phyloP scores from a whole-genome alignment of 2,329 filamentous ascomycete genomes.

The Biscogniauxia mediterranea region DNA sequence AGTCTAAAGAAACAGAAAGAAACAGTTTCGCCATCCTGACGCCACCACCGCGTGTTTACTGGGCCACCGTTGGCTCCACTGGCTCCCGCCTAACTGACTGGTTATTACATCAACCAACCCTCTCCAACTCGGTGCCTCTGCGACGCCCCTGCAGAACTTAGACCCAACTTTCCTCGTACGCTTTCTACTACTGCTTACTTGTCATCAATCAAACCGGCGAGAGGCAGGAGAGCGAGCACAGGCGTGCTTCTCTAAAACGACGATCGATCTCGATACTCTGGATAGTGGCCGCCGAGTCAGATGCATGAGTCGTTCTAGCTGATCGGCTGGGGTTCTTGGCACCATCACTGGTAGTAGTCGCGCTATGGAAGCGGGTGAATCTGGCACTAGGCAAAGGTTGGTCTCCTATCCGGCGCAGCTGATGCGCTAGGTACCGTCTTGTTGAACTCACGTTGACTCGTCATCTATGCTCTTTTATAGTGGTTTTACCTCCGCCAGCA shows the following conservation, averaged over 20 bases:
- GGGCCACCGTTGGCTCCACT: constrained; percentile 12
- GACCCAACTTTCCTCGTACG: constrained; percentile 13
- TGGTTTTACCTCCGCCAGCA: constrained; percentile 31
- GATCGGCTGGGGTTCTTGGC: constrained; percentile 33
- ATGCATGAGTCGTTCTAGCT: constrained; percentile 33
- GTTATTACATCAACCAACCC: constrained; percentile 13
- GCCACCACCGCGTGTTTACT: constrained; percentile 20
- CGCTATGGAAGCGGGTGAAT: constrained; percentile 38
- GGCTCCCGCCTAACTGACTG: constrained; percentile 19
- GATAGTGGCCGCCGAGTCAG: constrained; percentile 26
- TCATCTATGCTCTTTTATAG: constrained; percentile 23
- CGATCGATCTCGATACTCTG: constrained; percentile 13
- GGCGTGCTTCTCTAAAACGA: constrained; percentile 12
- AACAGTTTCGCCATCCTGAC: constrained; percentile 27
- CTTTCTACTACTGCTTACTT: constrained; percentile 6
- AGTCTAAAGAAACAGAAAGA: constrained; percentile 15
- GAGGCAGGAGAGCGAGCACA: constrained; percentile 3
- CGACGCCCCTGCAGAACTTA: constrained; percentile 16
- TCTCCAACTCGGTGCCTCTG: constrained; percentile 9
- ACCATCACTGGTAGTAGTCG: constrained; percentile 33
- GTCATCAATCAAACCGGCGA: constrained; percentile 1
- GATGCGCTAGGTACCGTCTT: constrained; percentile 13
- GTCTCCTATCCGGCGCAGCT: constrained; percentile 24
- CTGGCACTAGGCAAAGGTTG: constrained; percentile 37
- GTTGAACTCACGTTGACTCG: constrained; percentile 25